Evolutionary conservation across 495 filamentous ascomycete genomes (phyloP).

Genomic region (Aspergillus mulundensis): DNA sequence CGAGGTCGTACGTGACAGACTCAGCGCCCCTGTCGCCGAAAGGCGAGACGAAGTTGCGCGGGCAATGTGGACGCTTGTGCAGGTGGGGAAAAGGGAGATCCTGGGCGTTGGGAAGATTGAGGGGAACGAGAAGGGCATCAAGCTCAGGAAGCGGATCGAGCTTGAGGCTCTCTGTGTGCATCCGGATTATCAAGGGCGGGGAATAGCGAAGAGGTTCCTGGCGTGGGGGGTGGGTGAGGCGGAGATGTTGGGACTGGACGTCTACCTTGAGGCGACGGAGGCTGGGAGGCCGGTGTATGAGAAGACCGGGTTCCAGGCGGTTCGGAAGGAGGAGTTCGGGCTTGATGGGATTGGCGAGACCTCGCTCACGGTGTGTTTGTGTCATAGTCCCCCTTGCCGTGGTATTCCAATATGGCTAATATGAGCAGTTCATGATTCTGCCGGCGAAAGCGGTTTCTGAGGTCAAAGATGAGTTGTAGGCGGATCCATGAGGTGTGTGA

Average conservation of each 20-base stretch:
- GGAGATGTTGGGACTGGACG: slow-evolving; percentile 41
- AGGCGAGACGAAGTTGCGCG: background rate
- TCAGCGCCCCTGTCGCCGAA: slow-evolving; percentile 3
- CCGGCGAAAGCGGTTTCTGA: background rate
- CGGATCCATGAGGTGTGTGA: no score
- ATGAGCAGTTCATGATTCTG: background rate
- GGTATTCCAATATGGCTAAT: background rate
- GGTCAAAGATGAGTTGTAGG: background rate
- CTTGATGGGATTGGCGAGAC: background rate
- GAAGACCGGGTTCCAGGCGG: slow-evolving; percentile 46
- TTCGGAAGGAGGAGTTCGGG: slow-evolving; percentile 32
- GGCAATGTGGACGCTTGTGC: background rate
- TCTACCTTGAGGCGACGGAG: slow-evolving; percentile 53
- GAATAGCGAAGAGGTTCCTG: slow-evolving; percentile 41
- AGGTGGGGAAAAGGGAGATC: slow-evolving; percentile 2
- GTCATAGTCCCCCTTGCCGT: no score
- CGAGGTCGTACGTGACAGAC: slow-evolving; percentile 3
- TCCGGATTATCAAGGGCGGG: slow-evolving; percentile 5
- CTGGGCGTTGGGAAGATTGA: background rate
- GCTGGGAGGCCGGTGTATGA: slow-evolving; percentile 50
- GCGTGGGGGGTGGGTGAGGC: slow-evolving; percentile 47
- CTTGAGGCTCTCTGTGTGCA: slow-evolving; percentile 2
- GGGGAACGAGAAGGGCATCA: background rate
- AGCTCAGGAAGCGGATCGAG: background rate
- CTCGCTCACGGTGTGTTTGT: slow-evolving; percentile 2